These are phyloP conservation scores for Phytophthora litchii DNA, from an alignment of 352 stramenopile genomes.

Conservation along the genomic window DNA sequence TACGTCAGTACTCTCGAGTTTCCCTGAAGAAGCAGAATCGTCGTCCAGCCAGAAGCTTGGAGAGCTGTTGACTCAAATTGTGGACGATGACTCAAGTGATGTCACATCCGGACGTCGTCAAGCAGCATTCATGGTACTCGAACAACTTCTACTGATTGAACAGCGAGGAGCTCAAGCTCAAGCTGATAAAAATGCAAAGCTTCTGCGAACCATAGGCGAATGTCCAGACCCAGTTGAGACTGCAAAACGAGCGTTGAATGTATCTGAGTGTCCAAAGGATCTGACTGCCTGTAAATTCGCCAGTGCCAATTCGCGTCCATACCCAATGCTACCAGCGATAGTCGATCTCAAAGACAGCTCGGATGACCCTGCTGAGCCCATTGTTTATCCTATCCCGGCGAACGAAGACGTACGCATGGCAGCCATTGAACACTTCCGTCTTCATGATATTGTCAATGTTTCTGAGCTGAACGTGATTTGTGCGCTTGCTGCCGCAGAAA, in stretches of 20 bases:
- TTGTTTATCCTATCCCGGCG: conserved; percentile 34
- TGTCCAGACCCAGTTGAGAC: not conserved
- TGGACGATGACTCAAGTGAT: conserved; percentile 7
- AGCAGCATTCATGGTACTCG: conserved; percentile 16
- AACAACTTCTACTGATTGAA: conserved; percentile 20
- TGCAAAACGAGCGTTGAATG: conserved; percentile 23
- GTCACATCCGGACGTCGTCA: not conserved
- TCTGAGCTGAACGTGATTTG: conserved; percentile 43
- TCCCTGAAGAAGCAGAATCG: not conserved
- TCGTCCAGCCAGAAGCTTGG: conserved; percentile 19
- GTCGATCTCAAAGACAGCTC: not conserved
- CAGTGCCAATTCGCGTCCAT: conserved; percentile 26
- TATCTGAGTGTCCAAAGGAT: conserved; percentile 25
- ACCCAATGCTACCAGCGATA: conserved; percentile 31
- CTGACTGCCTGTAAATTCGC: conserved; percentile 32
- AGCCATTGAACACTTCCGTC: conserved; percentile 27
- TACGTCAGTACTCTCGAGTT: not conserved
- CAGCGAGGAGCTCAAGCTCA: conserved; percentile 10
- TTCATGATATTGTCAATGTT: conserved; percentile 29
- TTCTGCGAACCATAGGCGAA: conserved; percentile 1
- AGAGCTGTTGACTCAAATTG: conserved; percentile 14
- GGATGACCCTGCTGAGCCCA: conserved; percentile 1
- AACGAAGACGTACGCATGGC: conserved; percentile 35
- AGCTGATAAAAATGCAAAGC: conserved; percentile 15
- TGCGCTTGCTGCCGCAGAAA: conserved; percentile 36